These are phyloP conservation scores for Solanum hybrid DNA, from an alignment of 305 asterid genomes.

Conservation along the genomic window DNA sequence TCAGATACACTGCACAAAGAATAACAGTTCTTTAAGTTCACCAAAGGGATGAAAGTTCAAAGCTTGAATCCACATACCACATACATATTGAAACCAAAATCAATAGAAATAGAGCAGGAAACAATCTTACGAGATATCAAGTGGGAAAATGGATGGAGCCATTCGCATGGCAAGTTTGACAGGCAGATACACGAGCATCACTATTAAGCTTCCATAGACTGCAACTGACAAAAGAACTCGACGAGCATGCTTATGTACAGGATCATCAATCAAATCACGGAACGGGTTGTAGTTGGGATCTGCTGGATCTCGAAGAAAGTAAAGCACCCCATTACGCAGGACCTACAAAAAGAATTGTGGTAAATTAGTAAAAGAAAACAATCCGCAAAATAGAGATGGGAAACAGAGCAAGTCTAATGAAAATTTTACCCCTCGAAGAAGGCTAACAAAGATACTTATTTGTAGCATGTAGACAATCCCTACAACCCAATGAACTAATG, in stretches of 20 bases:
- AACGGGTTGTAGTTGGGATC: conserved; percentile 98
- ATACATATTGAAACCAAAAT: neutral
- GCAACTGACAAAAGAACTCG: conserved; percentile 89
- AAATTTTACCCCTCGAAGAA: conserved; percentile 87
- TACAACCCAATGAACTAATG: conserved; percentile 95
- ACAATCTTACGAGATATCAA: conserved; percentile 82
- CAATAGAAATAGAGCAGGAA: neutral
- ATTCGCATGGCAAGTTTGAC: conserved; percentile 93
- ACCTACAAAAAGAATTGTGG: conserved; percentile 38
- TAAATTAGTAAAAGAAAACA: neutral
- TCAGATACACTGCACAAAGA: conserved; percentile 71
- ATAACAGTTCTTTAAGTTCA: neutral
- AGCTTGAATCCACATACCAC: neutral
- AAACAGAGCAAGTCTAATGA: neutral
- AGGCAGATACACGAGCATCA: conserved; percentile 92
- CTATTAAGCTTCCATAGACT: conserved; percentile 95
- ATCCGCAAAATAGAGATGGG: neutral
- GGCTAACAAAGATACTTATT: conserved; percentile 97
- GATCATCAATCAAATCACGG: conserved; percentile 96
- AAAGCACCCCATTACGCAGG: conserved; percentile 84
- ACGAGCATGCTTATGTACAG: conserved; percentile 99
- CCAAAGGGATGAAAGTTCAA: neutral
- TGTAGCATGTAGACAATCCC: conserved; percentile 96
- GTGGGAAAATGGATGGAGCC: conserved; percentile 88
- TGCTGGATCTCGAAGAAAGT: conserved; percentile 96